phyloP scores from a whole-genome alignment of 2,329 filamentous ascomycete genomes.

The Alternaria sp. region DNA sequence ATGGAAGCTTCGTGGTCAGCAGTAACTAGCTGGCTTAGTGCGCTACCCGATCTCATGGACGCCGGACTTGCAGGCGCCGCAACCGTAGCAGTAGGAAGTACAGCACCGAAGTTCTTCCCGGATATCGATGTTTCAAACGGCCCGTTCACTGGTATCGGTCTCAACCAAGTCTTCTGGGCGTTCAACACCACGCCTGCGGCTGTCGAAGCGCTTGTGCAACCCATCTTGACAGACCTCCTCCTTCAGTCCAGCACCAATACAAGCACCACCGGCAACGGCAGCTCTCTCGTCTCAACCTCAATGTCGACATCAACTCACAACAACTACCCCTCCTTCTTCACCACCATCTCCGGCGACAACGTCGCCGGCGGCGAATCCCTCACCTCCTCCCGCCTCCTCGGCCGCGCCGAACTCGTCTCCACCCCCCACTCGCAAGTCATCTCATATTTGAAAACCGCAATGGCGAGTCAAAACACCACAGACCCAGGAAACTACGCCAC shows the following conservation, averaged over 20 bases:
- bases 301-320: neutral
- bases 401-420: slow-evolving; percentile 24
- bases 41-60: neutral
- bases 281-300: neutral
- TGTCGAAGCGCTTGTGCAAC: slow-evolving; percentile 21
- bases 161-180: slow-evolving; percentile 26
- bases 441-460: slow-evolving; percentile 18
- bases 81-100: neutral
- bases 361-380: slow-evolving; percentile 32
- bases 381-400: slow-evolving; percentile 38
- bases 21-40: neutral
- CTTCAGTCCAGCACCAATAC: neutral
- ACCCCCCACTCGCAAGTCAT: neutral
- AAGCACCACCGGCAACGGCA: neutral
- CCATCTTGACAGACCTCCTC: neutral
- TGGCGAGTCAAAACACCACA: slow-evolving; percentile 24
- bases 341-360: slow-evolving; percentile 21
- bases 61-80: neutral
- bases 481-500: slow-evolving; percentile 26
- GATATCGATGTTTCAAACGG: neutral
- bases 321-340: slow-evolving; percentile 24
- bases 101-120: neutral
- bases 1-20: neutral
- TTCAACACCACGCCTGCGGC: slow-evolving; percentile 27
- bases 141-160: slow-evolving; percentile 12